Base-by-base conservation (phyloP, 2,329 filamentous ascomycete genomes). In the Colletotrichum coccodes region DNA sequence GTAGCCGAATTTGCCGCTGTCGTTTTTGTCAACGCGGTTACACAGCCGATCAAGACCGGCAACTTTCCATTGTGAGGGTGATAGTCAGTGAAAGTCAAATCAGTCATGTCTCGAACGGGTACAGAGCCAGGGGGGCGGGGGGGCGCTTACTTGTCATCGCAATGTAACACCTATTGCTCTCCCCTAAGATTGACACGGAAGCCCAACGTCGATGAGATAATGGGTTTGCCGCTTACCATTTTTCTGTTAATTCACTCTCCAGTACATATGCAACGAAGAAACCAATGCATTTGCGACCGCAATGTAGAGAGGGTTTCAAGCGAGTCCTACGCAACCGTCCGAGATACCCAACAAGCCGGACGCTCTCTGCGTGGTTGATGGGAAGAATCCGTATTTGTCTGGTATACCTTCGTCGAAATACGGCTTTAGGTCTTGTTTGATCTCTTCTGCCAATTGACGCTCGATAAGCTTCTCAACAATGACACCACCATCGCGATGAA, bases 1-100 rank as follows among this genome's bases (percentile, higher is more conserved):
- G 81, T 83, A 1, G 80, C 81, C 1, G 81, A 81, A 49, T 83
- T 83, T 44, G 80, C 79, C 21, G 74, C 76, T 1, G 80, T 82
- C 1, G 79, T 82, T 72, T 77, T 81, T 4, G 78, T 80, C 62
- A 80, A 69, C 1, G 81, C 79, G 52, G 76, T 78, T 18, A 79
- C 76, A 53, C 79, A 81, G 18, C 78, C 79, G 8, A 81, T 73
- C 78, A 81, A 78, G 18, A 79, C 75, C 4, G 80, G 79, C 72
- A 79, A 73, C 62, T 79, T 75, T 32, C 74, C 73, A 58, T 80
- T 77, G 12, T 75, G 71, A 2, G 74, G 72, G 34, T 76, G 75
- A 18, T 76, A 76, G 23, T 73, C 71, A 18, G 58, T 67, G 18
- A 11, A 28, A 56, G 4, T n/a, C n/a, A n/a, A n/a, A n/a, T n/a